These are phyloP conservation scores for Raffaelea albimanens DNA, from an alignment of 2,329 filamentous ascomycete genomes.

Conservation along the genomic window DNA sequence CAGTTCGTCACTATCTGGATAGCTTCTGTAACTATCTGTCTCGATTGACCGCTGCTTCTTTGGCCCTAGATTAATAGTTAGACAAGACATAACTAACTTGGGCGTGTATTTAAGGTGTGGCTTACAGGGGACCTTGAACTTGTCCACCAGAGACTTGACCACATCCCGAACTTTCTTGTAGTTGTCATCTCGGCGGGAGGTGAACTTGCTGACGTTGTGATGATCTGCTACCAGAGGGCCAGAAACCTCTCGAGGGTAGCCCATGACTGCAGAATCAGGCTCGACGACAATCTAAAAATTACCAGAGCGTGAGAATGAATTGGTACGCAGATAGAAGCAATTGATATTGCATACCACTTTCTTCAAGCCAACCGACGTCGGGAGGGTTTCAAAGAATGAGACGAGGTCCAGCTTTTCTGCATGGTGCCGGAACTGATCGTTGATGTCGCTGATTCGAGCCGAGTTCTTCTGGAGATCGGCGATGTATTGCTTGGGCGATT, in stretches of 20 bases:
- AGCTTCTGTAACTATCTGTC: too few relatives aligned
- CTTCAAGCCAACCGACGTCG: constrained; percentile 13
- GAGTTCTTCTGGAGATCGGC: constrained; percentile 15
- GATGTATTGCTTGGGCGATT: constrained; percentile 17
- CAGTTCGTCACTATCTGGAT: too few relatives aligned
- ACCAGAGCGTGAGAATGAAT: too few relatives aligned
- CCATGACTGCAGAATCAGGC: constrained; percentile 18
- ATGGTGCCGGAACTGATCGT: constrained; percentile 24
- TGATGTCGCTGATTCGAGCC: constrained; percentile 18
- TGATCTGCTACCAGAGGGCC: constrained; percentile 20
- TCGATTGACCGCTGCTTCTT: too few relatives aligned
- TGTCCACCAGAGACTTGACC: too few relatives aligned
- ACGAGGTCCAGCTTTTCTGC: constrained; percentile 19
- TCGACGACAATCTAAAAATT: constrained; percentile 14
- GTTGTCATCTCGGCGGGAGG: constrained; percentile 12
- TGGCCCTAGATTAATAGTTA: too few relatives aligned
- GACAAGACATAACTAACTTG: too few relatives aligned
- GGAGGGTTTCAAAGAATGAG: constrained; percentile 25
- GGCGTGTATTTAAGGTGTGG: too few relatives aligned
- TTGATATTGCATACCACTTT: constrained; percentile 6
- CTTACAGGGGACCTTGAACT: too few relatives aligned
- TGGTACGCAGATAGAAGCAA: too few relatives aligned
- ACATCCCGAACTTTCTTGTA: not conserved
- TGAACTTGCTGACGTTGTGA: constrained; percentile 21
- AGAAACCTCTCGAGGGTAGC: constrained; percentile 17